A percentile compares a stretch with the other conserved stretches of the same genome.
Conservation (phyloP, 2,329 filamentous ascomycete genomes). For the Periconia digitata region DNA sequence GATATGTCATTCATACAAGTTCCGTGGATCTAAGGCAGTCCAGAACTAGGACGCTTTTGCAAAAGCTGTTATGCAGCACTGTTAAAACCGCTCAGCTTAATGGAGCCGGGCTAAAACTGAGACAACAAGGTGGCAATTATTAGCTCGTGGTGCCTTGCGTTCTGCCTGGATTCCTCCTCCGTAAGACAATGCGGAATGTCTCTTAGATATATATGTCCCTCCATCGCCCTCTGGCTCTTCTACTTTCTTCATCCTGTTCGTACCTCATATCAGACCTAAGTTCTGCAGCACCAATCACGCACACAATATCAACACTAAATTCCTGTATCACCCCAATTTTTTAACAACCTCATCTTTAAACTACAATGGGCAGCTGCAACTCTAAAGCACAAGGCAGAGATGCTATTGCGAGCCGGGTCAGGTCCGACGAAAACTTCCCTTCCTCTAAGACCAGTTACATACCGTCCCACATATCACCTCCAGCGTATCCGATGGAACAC, state of each 20-base stretch:
- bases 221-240: constrained; percentile 4
- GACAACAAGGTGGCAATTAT: constrained; percentile 1
- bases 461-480: constrained; percentile 7
- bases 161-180: constrained; percentile 4
- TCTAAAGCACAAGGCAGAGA: constrained; percentile 3
- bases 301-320: not conserved
- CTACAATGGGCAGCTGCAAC: constrained; percentile 3
- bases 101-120: not conserved
- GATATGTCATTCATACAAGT: constrained; percentile 3
- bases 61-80: constrained; percentile 2
- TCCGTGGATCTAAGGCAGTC: constrained; percentile 5
- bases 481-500: constrained; percentile 6
- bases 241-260: constrained; percentile 5
- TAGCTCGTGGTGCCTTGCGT: constrained; percentile 2
- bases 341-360: constrained; percentile 1
- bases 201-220: constrained; percentile 7
- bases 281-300: constrained; percentile 2
- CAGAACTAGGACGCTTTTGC: constrained; percentile 4
- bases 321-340: constrained; percentile 1
- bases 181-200: constrained; percentile 3
- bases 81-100: constrained; percentile 3
- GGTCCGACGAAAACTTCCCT: not conserved
- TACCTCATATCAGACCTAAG: constrained; percentile 5
- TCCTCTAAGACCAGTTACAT: constrained; percentile 8
- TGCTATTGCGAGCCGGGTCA: constrained; percentile 1